Evolutionary conservation across 2,329 filamentous ascomycete genomes (phyloP).

Genomic region (Pseudonectria foliicola): DNA sequence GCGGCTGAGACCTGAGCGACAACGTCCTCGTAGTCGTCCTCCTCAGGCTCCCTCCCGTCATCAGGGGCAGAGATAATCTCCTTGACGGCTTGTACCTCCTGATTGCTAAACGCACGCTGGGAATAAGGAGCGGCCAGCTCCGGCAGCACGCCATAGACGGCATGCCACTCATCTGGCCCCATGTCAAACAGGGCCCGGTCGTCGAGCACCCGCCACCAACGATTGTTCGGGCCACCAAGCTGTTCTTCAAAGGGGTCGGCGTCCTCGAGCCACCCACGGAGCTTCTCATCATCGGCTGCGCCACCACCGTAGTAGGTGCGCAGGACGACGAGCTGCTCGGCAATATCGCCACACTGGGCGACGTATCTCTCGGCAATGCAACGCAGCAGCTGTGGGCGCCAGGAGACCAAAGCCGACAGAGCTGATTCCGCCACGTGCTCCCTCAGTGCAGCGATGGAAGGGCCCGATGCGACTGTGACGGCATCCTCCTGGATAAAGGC

Average conservation of each 20-base stretch:
- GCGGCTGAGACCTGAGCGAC: background rate
- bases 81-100: background rate
- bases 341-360: background rate
- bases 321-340: slow-evolving; percentile 1
- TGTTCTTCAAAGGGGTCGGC: slow-evolving; percentile 1
- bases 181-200: slow-evolving; percentile 1
- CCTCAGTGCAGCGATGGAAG: background rate
- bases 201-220: slow-evolving; percentile 5
- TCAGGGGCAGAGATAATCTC: background rate
- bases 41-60: background rate
- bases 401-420: background rate
- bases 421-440: background rate
- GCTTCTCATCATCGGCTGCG: slow-evolving; percentile 1
- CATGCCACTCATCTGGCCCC: background rate
- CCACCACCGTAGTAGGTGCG: slow-evolving; percentile 4
- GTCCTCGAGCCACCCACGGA: slow-evolving; percentile 1
- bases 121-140: slow-evolving; percentile 2
- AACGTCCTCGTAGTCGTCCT: slow-evolving; percentile 1
- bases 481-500: slow-evolving; percentile 1
- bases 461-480: background rate
- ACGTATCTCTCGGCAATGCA: slow-evolving; percentile 1
- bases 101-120: background rate
- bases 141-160: slow-evolving; percentile 1
- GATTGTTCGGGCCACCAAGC: background rate
- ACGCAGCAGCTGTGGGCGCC: background rate